Conservation (phyloP, 805 yeast species). For the Saccharomycopsis lassenensis region DNA sequence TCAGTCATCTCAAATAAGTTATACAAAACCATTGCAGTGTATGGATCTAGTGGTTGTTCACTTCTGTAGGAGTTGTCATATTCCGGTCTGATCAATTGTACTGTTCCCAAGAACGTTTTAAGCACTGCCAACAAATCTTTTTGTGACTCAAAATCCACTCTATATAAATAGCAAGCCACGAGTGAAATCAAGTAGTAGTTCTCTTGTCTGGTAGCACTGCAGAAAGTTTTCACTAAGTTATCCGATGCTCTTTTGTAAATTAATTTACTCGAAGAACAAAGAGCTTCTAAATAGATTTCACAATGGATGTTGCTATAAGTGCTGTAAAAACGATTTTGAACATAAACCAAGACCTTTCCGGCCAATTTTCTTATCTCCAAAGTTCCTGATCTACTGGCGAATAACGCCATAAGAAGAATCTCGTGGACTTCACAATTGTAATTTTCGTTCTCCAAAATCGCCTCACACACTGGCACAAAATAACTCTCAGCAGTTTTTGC, state of each 20-base stretch:
- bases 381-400: slow-evolving; percentile 67
- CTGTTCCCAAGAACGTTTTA: slow-evolving; percentile 87
- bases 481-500: slow-evolving; percentile 52
- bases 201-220: slow-evolving; percentile 44
- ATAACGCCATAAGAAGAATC: slow-evolving; percentile 62
- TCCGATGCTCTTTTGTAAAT: slow-evolving; percentile 82
- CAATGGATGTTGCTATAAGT: too few species aligned
- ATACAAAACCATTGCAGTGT: slow-evolving; percentile 53
- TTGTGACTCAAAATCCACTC: slow-evolving; percentile 46
- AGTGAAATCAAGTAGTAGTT: slow-evolving; percentile 57
- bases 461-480: slow-evolving; percentile 59
- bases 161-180: slow-evolving; percentile 56
- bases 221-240: slow-evolving; percentile 65
- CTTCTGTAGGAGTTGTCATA: slow-evolving; percentile 28
- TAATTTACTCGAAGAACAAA: slow-evolving; percentile 65
- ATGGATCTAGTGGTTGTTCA: slow-evolving; percentile 1
- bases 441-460: slow-evolving; percentile 39
- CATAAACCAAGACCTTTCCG: slow-evolving; percentile 51
- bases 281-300: slow-evolving; percentile 55
- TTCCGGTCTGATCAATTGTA: slow-evolving; percentile 44
- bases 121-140: slow-evolving; percentile 72
- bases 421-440: slow-evolving; percentile 50
- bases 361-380: slow-evolving; percentile 62
- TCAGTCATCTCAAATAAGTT: slow-evolving; percentile 81
- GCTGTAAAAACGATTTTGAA: slow-evolving; percentile 51